A percentile compares a stretch with the other conserved stretches of the same genome.
Evolutionary conservation across 768 basidiomycete species (phyloP).

Genomic region (Pholiota microspora): DNA sequence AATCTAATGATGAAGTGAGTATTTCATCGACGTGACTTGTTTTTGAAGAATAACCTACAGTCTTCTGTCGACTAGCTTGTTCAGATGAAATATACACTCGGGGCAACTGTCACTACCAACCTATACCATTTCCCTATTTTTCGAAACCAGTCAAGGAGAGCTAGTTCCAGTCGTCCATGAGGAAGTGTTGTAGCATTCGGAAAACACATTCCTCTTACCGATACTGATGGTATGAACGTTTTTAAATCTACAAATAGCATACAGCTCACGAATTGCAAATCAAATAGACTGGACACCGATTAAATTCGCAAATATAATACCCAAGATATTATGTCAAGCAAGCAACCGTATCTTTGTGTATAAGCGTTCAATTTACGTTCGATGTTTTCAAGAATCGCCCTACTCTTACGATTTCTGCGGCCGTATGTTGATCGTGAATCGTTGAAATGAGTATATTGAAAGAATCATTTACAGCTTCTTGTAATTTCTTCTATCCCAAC

Average conservation of each 20-base stretch:
- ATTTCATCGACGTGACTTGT: not conserved
- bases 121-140: slow-evolving; percentile 30
- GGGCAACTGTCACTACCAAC: slow-evolving; percentile 23
- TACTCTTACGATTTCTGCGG: slow-evolving; percentile 2
- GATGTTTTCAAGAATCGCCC: slow-evolving; percentile 8
- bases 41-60: not conserved
- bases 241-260: not conserved
- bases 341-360: slow-evolving; percentile 45
- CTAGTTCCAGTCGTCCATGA: slow-evolving; percentile 40
- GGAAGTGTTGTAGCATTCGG: slow-evolving; percentile 42
- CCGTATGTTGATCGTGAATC: no score
- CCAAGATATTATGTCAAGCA: slow-evolving; percentile 35
- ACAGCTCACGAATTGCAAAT: not conserved
- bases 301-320: slow-evolving; percentile 22
- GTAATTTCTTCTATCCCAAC: slow-evolving; percentile 9
- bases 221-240: slow-evolving; percentile 25
- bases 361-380: slow-evolving; percentile 10
- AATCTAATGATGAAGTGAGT: slow-evolving; percentile 31
- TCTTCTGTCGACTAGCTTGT: slow-evolving; percentile 25
- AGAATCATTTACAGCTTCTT: slow-evolving; percentile 1
- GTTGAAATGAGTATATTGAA: no score
- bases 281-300: slow-evolving; percentile 39
- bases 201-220: slow-evolving; percentile 32
- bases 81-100: slow-evolving; percentile 37
- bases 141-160: slow-evolving; percentile 30